phyloP scores from a whole-genome alignment of 192 early-diverging fungal genomes.

The Coemansia sp. region DNA sequence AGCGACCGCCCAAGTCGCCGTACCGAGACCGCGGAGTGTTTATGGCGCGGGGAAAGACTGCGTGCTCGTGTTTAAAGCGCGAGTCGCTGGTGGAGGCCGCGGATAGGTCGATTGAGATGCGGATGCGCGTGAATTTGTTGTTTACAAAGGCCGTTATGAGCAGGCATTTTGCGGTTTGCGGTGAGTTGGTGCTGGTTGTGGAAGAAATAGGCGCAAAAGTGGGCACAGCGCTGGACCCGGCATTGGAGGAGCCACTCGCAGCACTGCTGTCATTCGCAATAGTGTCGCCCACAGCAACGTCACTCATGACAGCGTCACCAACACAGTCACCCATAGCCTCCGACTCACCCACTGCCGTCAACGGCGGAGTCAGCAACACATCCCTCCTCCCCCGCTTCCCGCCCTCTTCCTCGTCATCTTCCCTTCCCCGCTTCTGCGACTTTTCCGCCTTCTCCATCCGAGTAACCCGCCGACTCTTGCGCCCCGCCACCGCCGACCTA shows the following conservation, averaged over 20 bases:
- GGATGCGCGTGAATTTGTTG: constrained; percentile 37
- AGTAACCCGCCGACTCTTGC: constrained; percentile 70
- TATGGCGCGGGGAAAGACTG: constrained; percentile 50
- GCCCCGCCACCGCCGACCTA: constrained; percentile 66
- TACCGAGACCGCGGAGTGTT: constrained; percentile 34
- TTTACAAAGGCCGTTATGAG: constrained; percentile 22
- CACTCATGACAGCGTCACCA: too few species aligned
- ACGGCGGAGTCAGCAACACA: constrained; percentile 5
- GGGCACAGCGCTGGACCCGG: neutral
- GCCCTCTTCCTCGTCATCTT: neutral
- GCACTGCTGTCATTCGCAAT: too few species aligned
- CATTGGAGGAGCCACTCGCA: too few species aligned
- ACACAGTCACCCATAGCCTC: neutral
- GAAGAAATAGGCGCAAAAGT: constrained; percentile 7
- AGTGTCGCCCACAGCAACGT: too few species aligned
- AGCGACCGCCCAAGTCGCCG: constrained; percentile 53
- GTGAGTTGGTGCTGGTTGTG: neutral
- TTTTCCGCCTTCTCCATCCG: constrained; percentile 67
- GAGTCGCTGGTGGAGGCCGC: constrained; percentile 7
- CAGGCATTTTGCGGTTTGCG: constrained; percentile 39
- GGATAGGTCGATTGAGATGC: constrained; percentile 32
- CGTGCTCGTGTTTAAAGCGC: constrained; percentile 37
- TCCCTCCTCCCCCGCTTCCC: constrained; percentile 11
- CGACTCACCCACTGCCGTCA: neutral
- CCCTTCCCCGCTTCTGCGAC: neutral